Base-by-base conservation (phyloP, 2,329 filamentous ascomycete genomes). In the Beauveria sp. region DNA sequence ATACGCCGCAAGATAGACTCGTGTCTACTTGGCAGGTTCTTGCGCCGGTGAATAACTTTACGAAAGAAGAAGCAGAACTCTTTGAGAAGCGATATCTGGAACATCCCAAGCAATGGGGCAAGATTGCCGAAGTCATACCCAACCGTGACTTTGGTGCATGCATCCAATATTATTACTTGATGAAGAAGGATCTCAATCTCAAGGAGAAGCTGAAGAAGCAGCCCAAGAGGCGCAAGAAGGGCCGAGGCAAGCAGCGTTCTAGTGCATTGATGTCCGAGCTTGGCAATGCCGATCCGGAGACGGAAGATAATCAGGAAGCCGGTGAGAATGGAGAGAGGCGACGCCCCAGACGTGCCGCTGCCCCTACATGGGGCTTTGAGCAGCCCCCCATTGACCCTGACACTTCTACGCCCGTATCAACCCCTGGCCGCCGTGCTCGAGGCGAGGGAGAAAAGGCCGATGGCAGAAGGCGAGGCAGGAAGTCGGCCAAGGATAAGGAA, bases 101-200 rank as follows among this genome's bases (percentile, higher is more conserved):
- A 63, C 84, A 83, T 62, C 88, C 89, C 0, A 94, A 94, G 78
- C 89, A 92, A 69, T 94, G 89, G 89, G 88, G 89, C 61, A 86
- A 84, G 67, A 86, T 94, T 62, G 88, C 90, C 5, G 84, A 88
- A 62, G 80, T 80, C 26, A 75, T 93, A 6, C 81, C 83, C 0
- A 79, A 82, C 34, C 84, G 90, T 26, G 86, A 89, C 67, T 92
- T 91, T 72, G 87, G 88, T 65, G 84, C 89, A 52, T 91, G 88
- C 72, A 94, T 94, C 66, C 88, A 91, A 70, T 91, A 92, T 72
- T 94, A 94, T 73, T 94, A 94, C 72, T 80, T 90, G 64, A 90
- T 88, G 70, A 94, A 86, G 75, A 88, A 88, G 75, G 81, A 86
- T 52, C 82, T 86, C 47, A 87, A 90, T 64, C 86, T 92, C 63